Evolutionary conservation across 2,329 filamentous ascomycete genomes (phyloP).

Genomic region (Colletotrichum tropicicola): DNA sequence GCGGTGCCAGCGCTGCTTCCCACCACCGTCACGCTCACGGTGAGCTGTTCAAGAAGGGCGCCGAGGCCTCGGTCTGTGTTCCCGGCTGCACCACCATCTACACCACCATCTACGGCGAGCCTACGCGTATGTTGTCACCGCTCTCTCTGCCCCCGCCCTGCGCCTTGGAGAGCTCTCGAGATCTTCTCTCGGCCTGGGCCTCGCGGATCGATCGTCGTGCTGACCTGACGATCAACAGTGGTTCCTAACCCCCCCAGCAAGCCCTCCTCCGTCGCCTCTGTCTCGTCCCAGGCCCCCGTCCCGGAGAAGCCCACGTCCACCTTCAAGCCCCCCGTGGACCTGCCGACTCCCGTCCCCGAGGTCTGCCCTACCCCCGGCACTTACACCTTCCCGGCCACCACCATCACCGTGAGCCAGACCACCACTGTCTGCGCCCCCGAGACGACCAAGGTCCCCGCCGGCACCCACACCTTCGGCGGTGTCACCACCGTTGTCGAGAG

Average conservation of each 20-base stretch:
- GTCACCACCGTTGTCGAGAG: constrained; percentile 75
- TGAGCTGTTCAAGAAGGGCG: constrained; percentile 63
- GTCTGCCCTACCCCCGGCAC: constrained; percentile 72
- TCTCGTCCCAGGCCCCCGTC: constrained; percentile 35
- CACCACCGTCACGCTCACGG: constrained; percentile 71
- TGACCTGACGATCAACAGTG: constrained; percentile 37
- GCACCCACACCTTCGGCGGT: constrained; percentile 76
- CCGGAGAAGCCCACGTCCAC: constrained; percentile 44
- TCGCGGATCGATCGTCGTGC: neutral
- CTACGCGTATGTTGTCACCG: constrained; percentile 63
- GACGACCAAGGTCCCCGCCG: constrained; percentile 68
- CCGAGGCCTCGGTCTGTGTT: constrained; percentile 60
- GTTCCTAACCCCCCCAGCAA: constrained; percentile 47
- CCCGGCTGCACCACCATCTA: constrained; percentile 78
- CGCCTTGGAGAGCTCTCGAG: neutral
- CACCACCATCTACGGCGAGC: constrained; percentile 73
- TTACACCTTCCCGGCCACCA: constrained; percentile 81
- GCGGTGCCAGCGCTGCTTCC: constrained; percentile 62
- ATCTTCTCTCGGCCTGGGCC: no score
- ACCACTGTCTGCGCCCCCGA: constrained; percentile 74
- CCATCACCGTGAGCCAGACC: constrained; percentile 71
- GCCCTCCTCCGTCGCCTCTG: constrained; percentile 34
- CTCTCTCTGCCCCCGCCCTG: neutral
- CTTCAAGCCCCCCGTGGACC: constrained; percentile 52
- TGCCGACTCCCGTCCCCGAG: constrained; percentile 62